Evolutionary conservation across 1,284 basidiomycete species (phyloP), one percentile per base, ranked within the genome.

Genomic region (Tilletiaria anomala): DNA sequence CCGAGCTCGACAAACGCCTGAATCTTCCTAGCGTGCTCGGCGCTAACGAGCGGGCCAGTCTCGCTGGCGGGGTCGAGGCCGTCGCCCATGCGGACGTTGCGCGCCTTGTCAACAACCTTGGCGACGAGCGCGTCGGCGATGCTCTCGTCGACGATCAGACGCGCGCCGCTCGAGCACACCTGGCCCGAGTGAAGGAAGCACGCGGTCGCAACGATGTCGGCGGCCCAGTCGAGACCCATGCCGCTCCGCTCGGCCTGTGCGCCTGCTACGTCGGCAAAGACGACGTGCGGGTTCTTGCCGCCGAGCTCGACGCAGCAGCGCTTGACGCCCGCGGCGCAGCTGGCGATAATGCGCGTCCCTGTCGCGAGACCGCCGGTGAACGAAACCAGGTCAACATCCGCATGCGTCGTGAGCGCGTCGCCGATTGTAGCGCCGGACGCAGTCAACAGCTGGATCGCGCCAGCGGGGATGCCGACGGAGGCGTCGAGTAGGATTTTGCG

Each of bases 141-240:
- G 24, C 48, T 48, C 39, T 66, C 62, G 37, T 65, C 64, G 14
- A 66, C 62, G 31, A 66, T 65, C 38, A 66, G 44, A 2, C 64
- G 46, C 17, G 64, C 54, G 18, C 61, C 64, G 2, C 56, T 53
- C 12, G 56, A 61, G 55, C 64, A 66, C 4, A 66, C 64, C 37
- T 66, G 64, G n/a, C 64, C 64, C 2, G 60, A 61, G 40, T 66
- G 64, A 31, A 58, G 37, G 36, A 66, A 66, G 5, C 65, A 60
- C 3, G 53, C 61, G 2, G 64, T 66, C n/a, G 51, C 42, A 10
- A 65, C 61, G 17, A 53, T 58, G 46, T 66, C 64, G 35, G 63
- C 54, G 12, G 60, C 64, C 52, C 54, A 48, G 6, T 63, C 61
- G 20, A 66, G 44, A 31, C 61, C 60, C n/a, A n/a, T n/a, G n/a